These are phyloP conservation scores for Piromyces sp. DNA, from an alignment of 192 early-diverging fungal species.

Conservation along the genomic window DNA sequence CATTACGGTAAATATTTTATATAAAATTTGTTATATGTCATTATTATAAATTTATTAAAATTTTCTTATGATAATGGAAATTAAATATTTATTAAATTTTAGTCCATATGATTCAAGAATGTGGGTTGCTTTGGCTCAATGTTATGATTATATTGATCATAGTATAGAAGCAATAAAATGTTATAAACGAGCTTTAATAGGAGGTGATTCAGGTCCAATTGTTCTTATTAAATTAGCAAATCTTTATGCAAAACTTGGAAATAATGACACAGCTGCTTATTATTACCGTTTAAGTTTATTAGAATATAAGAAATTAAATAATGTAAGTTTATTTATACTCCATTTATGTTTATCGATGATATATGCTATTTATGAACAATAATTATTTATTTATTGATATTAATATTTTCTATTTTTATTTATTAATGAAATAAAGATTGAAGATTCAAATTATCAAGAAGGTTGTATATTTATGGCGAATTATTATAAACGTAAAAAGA, in stretches of 20 bases:
- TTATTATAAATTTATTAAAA: too few relatives aligned
- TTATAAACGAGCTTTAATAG: constrained; percentile 51
- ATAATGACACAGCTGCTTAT: constrained; percentile 28
- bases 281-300: constrained; percentile 29
- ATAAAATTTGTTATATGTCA: too few relatives aligned
- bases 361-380: too few relatives aligned
- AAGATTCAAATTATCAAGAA: neutral
- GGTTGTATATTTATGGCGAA: neutral
- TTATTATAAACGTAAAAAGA: neutral
- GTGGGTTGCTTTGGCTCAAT: constrained; percentile 61
- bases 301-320: neutral
- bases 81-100: neutral
- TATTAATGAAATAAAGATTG: neutral
- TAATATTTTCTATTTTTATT: too few relatives aligned
- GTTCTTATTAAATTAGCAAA: constrained; percentile 35
- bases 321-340: neutral
- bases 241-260: constrained; percentile 34
- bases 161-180: constrained; percentile 49
- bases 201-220: constrained; percentile 36
- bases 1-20: constrained; percentile 33
- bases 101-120: constrained; percentile 72
- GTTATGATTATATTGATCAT: constrained; percentile 37
- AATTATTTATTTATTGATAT: too few relatives aligned
- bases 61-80: too few relatives aligned
- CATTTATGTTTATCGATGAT: too few relatives aligned